Percentiles rank a stretch among this genome's conserved stretches.
phyloP scores from a whole-genome alignment of 805 yeast genomes.

The Suhomyces tanzawaensis region DNA sequence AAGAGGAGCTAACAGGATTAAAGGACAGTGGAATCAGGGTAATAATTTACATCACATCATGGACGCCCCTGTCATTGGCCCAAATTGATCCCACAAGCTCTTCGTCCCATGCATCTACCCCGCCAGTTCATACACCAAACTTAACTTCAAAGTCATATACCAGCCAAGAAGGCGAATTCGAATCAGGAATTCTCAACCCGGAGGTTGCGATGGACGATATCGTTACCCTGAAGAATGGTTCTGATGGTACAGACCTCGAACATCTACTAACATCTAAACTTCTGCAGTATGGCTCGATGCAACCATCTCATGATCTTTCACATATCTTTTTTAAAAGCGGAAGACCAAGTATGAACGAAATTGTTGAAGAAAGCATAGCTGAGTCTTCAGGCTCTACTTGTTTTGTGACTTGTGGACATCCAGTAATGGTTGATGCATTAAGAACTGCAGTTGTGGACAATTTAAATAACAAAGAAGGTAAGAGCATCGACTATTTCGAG shows the following conservation, averaged over 20 bases:
- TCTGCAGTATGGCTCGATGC: too few relatives aligned
- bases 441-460: slow-evolving; percentile 40
- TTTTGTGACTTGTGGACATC: slow-evolving; percentile 33
- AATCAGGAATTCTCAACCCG: too few relatives aligned
- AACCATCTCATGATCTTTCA: slow-evolving; percentile 21
- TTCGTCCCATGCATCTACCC: too few relatives aligned
- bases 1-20: slow-evolving; percentile 39
- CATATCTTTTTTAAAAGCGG: slow-evolving; percentile 42
- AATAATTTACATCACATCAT: background rate
- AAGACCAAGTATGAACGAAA: slow-evolving; percentile 8
- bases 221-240: too few relatives aligned
- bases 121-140: too few relatives aligned
- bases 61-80: too few relatives aligned
- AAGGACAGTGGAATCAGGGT: slow-evolving; percentile 25
- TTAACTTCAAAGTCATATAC: too few relatives aligned
- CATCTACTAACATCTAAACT: too few relatives aligned
- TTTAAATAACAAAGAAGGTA: slow-evolving; percentile 30
- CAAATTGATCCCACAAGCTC: too few relatives aligned
- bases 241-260: too few relatives aligned
- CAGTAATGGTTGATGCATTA: slow-evolving; percentile 32
- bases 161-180: too few relatives aligned
- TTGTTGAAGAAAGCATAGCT: slow-evolving; percentile 8
- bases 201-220: too few relatives aligned
- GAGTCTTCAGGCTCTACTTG: slow-evolving; percentile 17
- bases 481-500: slow-evolving; percentile 68